Base-by-base conservation (phyloP, 495 filamentous ascomycete genomes). In the Xylaria telfairii region DNA sequence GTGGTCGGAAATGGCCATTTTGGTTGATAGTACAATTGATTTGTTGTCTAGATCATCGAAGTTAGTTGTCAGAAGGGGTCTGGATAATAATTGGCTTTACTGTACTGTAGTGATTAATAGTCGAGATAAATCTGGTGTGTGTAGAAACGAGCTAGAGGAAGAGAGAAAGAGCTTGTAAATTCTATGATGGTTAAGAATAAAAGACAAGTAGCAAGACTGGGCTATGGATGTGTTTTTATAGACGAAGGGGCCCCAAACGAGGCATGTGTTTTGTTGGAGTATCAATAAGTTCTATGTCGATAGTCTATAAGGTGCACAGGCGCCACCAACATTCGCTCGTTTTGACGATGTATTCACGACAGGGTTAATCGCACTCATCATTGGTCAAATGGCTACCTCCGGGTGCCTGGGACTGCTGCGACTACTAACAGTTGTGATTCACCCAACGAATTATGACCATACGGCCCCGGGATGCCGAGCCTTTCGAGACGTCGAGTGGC, bases 1-100 rank as follows among this genome's bases (percentile, higher is more conserved):
- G 21, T 46, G 64, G 51, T 26, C 13, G n/a, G 64, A 46, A 53
- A 53, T 37, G 26, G 64, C 64, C 53, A 56, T 56, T 56, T 56
- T 56, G 53, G 26, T 56, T 56, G 53, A 56, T 56, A 30, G 53
- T 56, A 56, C 53, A 32, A 30, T 56, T 56, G 53, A 56, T 56
- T 56, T 56, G 53, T 56, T 56, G 24, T 56, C 21, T 56, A 56
- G 9, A 56, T 56, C 21, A 56, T 56, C 53, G 53, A 56, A 28
- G 53, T 56, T 32, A 56, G 53, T 56, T n/a, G 26, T 56, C 9
- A 30, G 53, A 56, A 56, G 53, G 53, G 53, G 26, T 56, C 53
- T 56, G 26, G 53, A 30, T 30, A 32, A 28, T 30, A 32, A 56
- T 56, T 56, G 53, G 26, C 53, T 56, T 56, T 28, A 56, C 21